A percentile compares a stretch with the other conserved stretches of the same genome.
These are phyloP conservation scores for Aspergillus incahuasiensis DNA, from an alignment of 495 filamentous ascomycete genomes.

Conservation along the genomic window DNA sequence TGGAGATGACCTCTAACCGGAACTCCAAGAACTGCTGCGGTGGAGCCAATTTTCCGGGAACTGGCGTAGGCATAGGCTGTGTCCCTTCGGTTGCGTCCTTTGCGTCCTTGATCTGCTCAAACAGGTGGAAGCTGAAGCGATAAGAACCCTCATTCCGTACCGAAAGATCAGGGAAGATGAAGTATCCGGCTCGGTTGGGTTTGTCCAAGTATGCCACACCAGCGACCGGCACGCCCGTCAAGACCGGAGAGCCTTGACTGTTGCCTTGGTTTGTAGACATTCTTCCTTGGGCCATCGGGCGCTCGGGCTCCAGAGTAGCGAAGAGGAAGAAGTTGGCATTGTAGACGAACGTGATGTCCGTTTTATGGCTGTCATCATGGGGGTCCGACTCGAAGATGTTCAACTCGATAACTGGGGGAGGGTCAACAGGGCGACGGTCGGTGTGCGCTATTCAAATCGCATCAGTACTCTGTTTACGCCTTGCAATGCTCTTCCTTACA, in stretches of 20 bases:
- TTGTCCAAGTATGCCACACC: constrained; percentile 96
- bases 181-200: constrained; percentile 87
- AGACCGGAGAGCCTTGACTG: constrained; percentile 68
- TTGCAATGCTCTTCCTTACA: constrained; percentile 51
- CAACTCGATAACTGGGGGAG: constrained; percentile 92
- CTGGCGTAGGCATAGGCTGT: constrained; percentile 15
- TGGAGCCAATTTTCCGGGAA: constrained; percentile 28
- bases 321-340: constrained; percentile 98
- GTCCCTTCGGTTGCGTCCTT: constrained; percentile 59
- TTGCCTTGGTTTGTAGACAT: constrained; percentile 60
- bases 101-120: constrained; percentile 81
- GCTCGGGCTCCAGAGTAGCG: constrained; percentile 83
- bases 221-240: constrained; percentile 93
- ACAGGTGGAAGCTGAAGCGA: constrained; percentile 82
- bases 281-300: constrained; percentile 78
- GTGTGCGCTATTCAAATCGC: constrained; percentile 64
- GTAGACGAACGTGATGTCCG: constrained; percentile 85
- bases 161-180: constrained; percentile 95
- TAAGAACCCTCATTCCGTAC: constrained; percentile 95
- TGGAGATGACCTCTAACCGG: constrained; percentile 86
- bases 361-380: constrained; percentile 44
- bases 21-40: constrained; percentile 51
- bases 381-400: constrained; percentile 79
- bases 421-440: constrained; percentile 93
- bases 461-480: neutral